Percentiles rank a stretch among this genome's conserved stretches.
These are phyloP conservation scores for Pythium guiyangense DNA, from an alignment of 352 stramenopile species.

Conservation along the genomic window DNA sequence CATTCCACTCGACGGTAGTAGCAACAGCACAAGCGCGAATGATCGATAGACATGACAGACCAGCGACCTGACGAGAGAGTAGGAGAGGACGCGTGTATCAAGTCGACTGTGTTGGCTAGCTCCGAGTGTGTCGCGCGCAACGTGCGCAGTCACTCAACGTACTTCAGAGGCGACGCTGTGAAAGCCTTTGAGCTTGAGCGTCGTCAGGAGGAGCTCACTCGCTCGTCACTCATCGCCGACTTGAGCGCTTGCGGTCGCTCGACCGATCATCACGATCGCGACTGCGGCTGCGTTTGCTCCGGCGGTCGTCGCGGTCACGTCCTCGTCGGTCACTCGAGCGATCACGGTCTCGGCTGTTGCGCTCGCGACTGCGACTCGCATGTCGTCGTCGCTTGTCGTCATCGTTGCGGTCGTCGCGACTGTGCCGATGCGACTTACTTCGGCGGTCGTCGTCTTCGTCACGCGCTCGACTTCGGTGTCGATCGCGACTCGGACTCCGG, in stretches of 20 bases:
- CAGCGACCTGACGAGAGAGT: no score
- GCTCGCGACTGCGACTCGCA: neutral
- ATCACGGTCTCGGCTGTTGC: neutral
- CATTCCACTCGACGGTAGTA: constrained; percentile 26
- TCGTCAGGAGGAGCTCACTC: constrained; percentile 5
- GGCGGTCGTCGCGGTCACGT: constrained; percentile 3
- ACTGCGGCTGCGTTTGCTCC: constrained; percentile 24
- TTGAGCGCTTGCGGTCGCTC: constrained; percentile 22
- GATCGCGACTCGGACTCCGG: constrained; percentile 6
- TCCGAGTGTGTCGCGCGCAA: no score
- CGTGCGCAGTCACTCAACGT: no score
- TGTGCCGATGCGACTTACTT: constrained; percentile 13
- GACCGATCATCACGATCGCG: constrained; percentile 22
- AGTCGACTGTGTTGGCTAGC: no score
- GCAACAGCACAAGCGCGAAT: neutral
- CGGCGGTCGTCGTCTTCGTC: constrained; percentile 8
- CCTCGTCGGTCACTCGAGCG: neutral
- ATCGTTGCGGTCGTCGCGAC: constrained; percentile 8
- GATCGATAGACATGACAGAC: no score
- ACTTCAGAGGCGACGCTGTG: no score
- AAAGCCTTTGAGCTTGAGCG: neutral
- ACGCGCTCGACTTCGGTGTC: no score
- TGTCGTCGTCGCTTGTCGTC: neutral
- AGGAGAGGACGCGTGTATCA: no score
- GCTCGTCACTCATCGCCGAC: constrained; percentile 9